A percentile compares a stretch with the other conserved stretches of the same genome.
Evolutionary conservation across 169 alveolate genomes (phyloP).

Genomic region (Babesia bovis): DNA sequence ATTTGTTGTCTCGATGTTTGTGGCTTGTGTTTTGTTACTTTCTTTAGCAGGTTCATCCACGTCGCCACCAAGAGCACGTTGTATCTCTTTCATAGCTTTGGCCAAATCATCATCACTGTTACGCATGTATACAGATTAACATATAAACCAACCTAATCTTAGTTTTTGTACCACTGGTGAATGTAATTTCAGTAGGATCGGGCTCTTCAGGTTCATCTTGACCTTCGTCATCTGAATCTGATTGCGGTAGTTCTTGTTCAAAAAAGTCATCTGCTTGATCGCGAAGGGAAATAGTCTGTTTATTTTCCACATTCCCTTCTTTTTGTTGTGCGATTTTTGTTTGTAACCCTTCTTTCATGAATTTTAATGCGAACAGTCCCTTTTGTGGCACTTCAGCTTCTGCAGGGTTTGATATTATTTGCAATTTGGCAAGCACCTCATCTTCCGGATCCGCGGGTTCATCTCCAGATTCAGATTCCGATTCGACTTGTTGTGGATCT

Average conservation of each 20-base stretch:
- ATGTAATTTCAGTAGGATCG: too few relatives aligned
- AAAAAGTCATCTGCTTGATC: constrained; percentile 28
- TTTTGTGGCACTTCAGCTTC: constrained; percentile 31
- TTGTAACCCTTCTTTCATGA: constrained; percentile 41
- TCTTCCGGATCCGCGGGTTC: constrained; percentile 19
- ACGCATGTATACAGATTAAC: background rate
- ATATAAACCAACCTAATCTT: constrained; percentile 29
- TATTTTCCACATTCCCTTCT: background rate
- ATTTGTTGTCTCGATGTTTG: background rate
- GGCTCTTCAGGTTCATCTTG: too few relatives aligned
- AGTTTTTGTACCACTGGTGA: too few relatives aligned
- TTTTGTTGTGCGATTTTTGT: constrained; percentile 20
- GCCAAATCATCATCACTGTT: constrained; percentile 36
- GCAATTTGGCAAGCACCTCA: constrained; percentile 38
- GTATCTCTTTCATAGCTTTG: constrained; percentile 31
- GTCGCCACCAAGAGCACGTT: constrained; percentile 6
- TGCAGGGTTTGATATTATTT: constrained; percentile 46
- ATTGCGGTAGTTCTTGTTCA: constrained; percentile 9
- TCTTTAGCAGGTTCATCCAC: background rate
- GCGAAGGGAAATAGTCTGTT: background rate
- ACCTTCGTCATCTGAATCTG: background rate
- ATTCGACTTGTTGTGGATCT: background rate
- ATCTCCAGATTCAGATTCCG: background rate
- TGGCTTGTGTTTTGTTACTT: background rate
- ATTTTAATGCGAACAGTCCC: constrained; percentile 54